phyloP scores from a whole-genome alignment of 2,329 filamentous ascomycete species.

The Gyromitra esculenta region DNA sequence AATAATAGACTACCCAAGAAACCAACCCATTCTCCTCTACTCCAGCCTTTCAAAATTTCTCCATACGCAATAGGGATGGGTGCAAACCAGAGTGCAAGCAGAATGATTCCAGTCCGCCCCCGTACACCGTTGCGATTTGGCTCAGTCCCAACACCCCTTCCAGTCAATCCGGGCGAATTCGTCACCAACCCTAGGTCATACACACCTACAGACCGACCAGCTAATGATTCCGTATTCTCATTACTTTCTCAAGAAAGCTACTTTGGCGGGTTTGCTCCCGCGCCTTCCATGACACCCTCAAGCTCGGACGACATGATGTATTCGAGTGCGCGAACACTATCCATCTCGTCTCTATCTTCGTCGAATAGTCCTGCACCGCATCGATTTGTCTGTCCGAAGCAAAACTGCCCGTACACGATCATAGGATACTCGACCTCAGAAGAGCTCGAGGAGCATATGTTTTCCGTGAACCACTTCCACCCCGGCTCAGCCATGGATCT shows the following conservation, averaged over 20 bases:
- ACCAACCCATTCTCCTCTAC: not conserved
- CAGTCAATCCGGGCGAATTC: conserved; percentile 23
- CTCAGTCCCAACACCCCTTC: conserved; percentile 23
- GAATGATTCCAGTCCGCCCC: conserved; percentile 32
- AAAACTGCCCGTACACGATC: conserved; percentile 35
- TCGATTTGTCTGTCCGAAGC: conserved; percentile 31
- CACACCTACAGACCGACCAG: not conserved
- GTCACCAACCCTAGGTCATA: conserved; percentile 10
- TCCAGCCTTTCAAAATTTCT: conserved; percentile 26
- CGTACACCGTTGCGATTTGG: conserved; percentile 45
- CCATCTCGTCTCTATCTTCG: conserved; percentile 35
- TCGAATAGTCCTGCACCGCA: conserved; percentile 28
- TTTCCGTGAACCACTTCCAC: conserved; percentile 26
- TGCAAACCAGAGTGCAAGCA: conserved; percentile 42
- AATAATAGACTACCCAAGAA: not conserved
- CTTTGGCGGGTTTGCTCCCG: conserved; percentile 7
- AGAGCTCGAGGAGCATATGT: conserved; percentile 40
- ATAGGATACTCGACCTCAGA: conserved; percentile 38
- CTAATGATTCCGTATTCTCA: conserved; percentile 22
- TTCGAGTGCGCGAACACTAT: conserved; percentile 18
- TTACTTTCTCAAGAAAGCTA: conserved; percentile 48
- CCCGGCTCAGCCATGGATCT: conserved; percentile 8
- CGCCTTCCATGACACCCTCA: conserved; percentile 15
- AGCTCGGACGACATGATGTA: conserved; percentile 14
- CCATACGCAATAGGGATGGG: conserved; percentile 39